phyloP scores from a whole-genome alignment of 371 early-diverging fungal genomes.

The Amoeboaphelidium protococcarum region DNA sequence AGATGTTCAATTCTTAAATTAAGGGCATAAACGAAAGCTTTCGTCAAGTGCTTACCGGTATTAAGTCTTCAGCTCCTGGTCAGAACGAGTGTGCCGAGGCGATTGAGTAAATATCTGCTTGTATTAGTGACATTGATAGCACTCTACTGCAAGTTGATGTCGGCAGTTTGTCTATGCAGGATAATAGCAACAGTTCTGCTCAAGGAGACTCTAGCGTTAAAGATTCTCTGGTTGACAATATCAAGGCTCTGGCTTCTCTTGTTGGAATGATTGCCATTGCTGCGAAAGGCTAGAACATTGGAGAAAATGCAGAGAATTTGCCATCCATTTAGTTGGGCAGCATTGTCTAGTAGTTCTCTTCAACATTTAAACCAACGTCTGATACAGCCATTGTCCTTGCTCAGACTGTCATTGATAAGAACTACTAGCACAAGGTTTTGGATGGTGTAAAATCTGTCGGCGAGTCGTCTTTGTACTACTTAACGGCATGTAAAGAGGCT shows the following conservation, averaged over 20 bases:
- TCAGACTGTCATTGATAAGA: neutral
- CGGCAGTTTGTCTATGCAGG: too few relatives aligned
- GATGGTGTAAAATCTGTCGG: neutral
- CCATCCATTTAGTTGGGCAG: neutral
- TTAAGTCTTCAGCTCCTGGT: constrained; percentile 14
- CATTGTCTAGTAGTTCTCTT: neutral
- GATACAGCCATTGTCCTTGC: neutral
- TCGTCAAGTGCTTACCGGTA: constrained; percentile 3
- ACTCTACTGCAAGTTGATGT: constrained; percentile 8
- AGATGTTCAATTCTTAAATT: constrained; percentile 6
- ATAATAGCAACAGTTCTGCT: too few relatives aligned
- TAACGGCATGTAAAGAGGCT: constrained; percentile 7
- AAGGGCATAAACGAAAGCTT: constrained; percentile 9
- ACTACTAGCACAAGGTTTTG: neutral
- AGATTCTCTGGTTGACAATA: neutral
- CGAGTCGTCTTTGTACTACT: neutral
- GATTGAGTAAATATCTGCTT: constrained; percentile 7
- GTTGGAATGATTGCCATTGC: neutral
- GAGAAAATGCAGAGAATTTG: neutral
- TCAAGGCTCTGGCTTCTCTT: neutral
- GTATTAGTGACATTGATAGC: constrained; percentile 7
- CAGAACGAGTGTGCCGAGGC: constrained; percentile 17
- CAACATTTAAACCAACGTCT: neutral
- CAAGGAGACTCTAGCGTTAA: neutral
- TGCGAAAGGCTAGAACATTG: neutral